These are phyloP conservation scores for Claviceps spartinae DNA, from an alignment of 2,329 filamentous ascomycete genomes.

Conservation along the genomic window DNA sequence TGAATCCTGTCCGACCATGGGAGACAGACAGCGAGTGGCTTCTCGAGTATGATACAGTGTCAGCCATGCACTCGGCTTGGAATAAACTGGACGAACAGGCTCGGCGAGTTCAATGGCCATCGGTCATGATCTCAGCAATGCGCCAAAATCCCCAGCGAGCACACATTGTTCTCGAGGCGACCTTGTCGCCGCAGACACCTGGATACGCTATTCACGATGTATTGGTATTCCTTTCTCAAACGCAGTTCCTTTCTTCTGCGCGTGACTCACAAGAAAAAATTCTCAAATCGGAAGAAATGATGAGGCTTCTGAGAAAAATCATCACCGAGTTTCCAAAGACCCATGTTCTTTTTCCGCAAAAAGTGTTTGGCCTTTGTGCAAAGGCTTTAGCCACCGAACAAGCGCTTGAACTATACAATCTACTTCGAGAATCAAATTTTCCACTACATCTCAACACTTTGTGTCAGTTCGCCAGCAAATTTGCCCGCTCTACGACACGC, in stretches of 20 bases:
- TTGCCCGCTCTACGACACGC: constrained; percentile 26
- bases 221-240: constrained; percentile 18
- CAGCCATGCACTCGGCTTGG: constrained; percentile 23
- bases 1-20: constrained; percentile 13
- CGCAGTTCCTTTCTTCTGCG: constrained; percentile 8
- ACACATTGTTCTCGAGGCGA: constrained; percentile 22
- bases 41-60: constrained; percentile 15
- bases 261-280: constrained; percentile 11
- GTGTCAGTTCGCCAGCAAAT: constrained; percentile 31
- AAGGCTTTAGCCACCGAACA: constrained; percentile 17
- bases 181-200: constrained; percentile 21
- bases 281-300: constrained; percentile 16
- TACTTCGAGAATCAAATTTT: constrained; percentile 17
- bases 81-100: constrained; percentile 12
- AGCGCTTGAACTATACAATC: constrained; percentile 21
- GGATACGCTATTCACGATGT: constrained; percentile 26
- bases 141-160: constrained; percentile 19
- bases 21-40: constrained; percentile 16
- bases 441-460: constrained; percentile 28
- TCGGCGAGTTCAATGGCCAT: constrained; percentile 18
- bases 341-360: constrained; percentile 24
- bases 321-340: constrained; percentile 16
- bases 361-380: constrained; percentile 21
- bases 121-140: constrained; percentile 23
- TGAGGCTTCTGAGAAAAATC: constrained; percentile 16